Evolutionary conservation across 768 basidiomycete species (phyloP), one percentile per base, ranked within the genome.

Genomic region (Crepidotus variabilis): DNA sequence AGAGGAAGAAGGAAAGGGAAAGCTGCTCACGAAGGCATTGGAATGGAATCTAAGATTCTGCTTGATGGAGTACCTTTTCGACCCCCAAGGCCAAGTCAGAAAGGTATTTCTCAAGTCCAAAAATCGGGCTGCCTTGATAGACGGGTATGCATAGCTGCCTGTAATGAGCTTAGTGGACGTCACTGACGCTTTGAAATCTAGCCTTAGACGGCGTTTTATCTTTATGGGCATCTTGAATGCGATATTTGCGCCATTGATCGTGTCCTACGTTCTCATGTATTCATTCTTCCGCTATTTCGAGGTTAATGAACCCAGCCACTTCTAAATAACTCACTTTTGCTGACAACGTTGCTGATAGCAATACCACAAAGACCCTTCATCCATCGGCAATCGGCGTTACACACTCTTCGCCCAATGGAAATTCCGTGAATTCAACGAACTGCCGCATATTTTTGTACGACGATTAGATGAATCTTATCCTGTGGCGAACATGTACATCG

Each of bases 251-350:
- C 97, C 97, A 0, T 96, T 98, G 74, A 98, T 99, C 65, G 91
- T 98, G 32, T 75, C 95, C 16, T 99, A 99, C 70, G 83, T 98
- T 45, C 72, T 98, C 39, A 92, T 98, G 86, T 99, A 97, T 69
- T 98, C 94, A 0, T 99, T 99, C 80, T 99, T 99, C 79, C 90
- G 96, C 2, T 99, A 99, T 70, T 99, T 99, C 59, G 97, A 99
- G 80, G 97, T 94, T 49, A 51, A 85, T 70, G 20, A 53, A 39
- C 28, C n/a, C 53, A 36, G 20, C 39, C 39, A 10, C 39, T 33
- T 33, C 21, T 32, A 36, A 16, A n/a, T 2, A 33, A 21, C 32
- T 9, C 28, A 28, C 8, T 21, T 3, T 45, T 10, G 47, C 13
- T n/a, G 5, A 23, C 14, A 21, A n/a, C 18, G 14, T 51, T 21